Evolutionary conservation across 1,139 yeast genomes (phyloP).

Genomic region (Protomyces arabidopsidicola): DNA sequence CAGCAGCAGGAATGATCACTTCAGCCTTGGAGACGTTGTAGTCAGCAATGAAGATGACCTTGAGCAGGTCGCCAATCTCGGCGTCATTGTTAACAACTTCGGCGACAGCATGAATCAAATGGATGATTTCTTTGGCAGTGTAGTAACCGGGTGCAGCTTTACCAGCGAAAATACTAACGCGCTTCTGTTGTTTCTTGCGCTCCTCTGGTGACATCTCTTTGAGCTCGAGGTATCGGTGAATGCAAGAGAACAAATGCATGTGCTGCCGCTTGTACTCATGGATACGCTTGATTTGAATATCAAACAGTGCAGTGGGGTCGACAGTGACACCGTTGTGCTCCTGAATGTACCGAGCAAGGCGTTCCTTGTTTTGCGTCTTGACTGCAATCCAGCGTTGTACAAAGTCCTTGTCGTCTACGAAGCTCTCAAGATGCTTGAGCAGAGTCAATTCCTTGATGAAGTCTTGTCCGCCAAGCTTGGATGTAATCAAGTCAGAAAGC

Average conservation of each 20-base stretch:
- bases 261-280: conserved; percentile 97
- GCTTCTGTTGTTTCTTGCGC: conserved; percentile 64
- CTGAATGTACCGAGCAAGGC: conserved; percentile 67
- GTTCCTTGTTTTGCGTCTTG: conserved; percentile 64
- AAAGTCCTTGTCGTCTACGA: conserved; percentile 63
- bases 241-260: conserved; percentile 82
- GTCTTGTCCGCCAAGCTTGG: conserved; percentile 60
- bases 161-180: conserved; percentile 84
- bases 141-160: conserved; percentile 96
- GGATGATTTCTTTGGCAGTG: conserved; percentile 87
- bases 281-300: conserved; percentile 88
- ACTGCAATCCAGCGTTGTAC: conserved; percentile 66
- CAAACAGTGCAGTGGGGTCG: conserved; percentile 67
- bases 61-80: conserved; percentile 68
- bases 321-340: conserved; percentile 63
- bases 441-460: conserved; percentile 65
- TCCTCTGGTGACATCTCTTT: conserved; percentile 65
- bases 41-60: conserved; percentile 85
- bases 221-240: conserved; percentile 72
- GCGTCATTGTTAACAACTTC: conserved; percentile 73
- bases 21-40: conserved; percentile 93
- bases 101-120: conserved; percentile 75
- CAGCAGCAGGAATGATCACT: conserved; percentile 83
- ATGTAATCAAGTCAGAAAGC: conserved; percentile 65
- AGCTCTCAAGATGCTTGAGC: conserved; percentile 64